A percentile compares a stretch with the other conserved stretches of the same genome.
phyloP scores from a whole-genome alignment of 305 asterid genomes.

The Nicotiana rustica region DNA sequence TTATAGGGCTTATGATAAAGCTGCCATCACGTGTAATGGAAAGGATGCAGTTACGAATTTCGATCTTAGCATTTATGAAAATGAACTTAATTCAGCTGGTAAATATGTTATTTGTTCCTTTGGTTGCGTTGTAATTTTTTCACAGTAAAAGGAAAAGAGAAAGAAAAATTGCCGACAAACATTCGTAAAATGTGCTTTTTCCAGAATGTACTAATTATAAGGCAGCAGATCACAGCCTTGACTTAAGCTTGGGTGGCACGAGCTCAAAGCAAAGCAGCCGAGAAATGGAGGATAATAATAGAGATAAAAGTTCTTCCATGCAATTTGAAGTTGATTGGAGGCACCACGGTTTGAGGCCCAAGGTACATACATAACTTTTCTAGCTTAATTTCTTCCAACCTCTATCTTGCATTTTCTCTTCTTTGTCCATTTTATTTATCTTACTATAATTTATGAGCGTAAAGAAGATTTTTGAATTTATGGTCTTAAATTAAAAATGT shows the following conservation, averaged over 20 bases:
- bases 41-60: slow-evolving; percentile 98
- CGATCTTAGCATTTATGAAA: slow-evolving; percentile 85
- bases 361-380: slow-evolving; percentile 44
- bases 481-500: too few relatives aligned
- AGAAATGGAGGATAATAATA: slow-evolving; percentile 32
- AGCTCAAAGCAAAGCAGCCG: slow-evolving; percentile 46
- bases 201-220: slow-evolving; percentile 50
- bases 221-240: slow-evolving; percentile 69
- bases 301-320: slow-evolving; percentile 42
- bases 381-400: background rate
- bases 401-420: background rate
- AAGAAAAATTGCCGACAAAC: background rate
- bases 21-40: slow-evolving; percentile 95
- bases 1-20: slow-evolving; percentile 95
- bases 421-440: background rate
- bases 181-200: background rate
- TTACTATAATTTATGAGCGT: too few relatives aligned
- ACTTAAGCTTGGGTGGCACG: slow-evolving; percentile 81
- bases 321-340: slow-evolving; percentile 65
- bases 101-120: background rate
- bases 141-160: background rate
- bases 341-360: slow-evolving; percentile 53
- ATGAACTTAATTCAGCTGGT: slow-evolving; percentile 78
- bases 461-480: too few relatives aligned
- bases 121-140: background rate